A percentile compares a stretch with the other conserved stretches of the same genome.
Evolutionary conservation across 495 filamentous ascomycete genomes (phyloP).

Genomic region (Xylaria acuta): DNA sequence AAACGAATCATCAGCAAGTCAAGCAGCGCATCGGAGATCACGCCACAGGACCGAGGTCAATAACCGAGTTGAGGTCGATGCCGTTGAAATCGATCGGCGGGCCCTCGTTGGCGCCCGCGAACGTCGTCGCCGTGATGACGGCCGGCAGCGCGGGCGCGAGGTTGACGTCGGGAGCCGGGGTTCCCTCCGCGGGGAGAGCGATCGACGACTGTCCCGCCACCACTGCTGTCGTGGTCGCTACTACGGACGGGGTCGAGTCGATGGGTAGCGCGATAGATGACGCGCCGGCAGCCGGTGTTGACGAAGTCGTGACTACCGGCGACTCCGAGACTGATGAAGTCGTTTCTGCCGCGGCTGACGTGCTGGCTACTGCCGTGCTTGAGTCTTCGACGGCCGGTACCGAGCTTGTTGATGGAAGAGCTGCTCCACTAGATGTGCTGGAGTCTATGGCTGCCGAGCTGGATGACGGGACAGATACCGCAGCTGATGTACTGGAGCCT

Average conservation of each 20-base stretch:
- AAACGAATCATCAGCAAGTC: too few relatives aligned
- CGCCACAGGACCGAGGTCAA: slow-evolving; percentile 38
- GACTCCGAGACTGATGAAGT: not conserved
- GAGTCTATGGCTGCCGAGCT: not conserved
- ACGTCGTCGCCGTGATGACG: slow-evolving; percentile 27
- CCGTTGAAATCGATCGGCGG: slow-evolving; percentile 42
- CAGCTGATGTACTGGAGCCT: not conserved
- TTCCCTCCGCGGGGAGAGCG: slow-evolving; percentile 27
- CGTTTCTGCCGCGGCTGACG: not conserved
- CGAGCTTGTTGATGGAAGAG: slow-evolving; percentile 5
- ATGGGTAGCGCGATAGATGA: slow-evolving; percentile 21
- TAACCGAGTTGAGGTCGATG: slow-evolving; percentile 36
- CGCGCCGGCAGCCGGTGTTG: slow-evolving; percentile 21
- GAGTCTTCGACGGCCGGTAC: not conserved
- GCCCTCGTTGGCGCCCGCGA: slow-evolving; percentile 31
- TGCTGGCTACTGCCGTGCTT: not conserved
- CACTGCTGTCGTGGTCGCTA: slow-evolving; percentile 25
- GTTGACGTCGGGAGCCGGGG: slow-evolving; percentile 30
- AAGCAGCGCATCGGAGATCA: not conserved
- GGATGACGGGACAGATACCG: not conserved
- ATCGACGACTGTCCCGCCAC: slow-evolving; percentile 29
- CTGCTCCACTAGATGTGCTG: not conserved
- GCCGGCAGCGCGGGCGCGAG: slow-evolving; percentile 20
- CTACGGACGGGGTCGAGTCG: slow-evolving; percentile 8
- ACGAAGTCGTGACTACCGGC: slow-evolving; percentile 1